Evolutionary conservation across 2,329 filamentous ascomycete species (phyloP).

Genomic region (Fonsecaea monophora): DNA sequence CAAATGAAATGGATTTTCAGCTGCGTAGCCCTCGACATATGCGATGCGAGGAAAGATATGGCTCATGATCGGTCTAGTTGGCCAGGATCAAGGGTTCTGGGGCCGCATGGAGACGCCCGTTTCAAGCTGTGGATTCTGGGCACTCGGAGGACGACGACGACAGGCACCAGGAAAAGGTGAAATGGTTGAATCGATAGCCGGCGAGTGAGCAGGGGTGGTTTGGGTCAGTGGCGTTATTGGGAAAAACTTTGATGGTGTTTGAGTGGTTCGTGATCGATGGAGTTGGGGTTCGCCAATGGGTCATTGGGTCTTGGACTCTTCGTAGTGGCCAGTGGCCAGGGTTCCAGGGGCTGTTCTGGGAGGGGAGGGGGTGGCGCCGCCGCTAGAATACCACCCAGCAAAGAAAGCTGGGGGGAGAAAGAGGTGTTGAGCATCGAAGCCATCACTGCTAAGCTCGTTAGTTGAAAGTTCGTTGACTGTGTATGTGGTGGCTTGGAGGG

Average conservation of each 20-base stretch:
- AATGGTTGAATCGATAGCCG: constrained; percentile 2
- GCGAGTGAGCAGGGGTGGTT: background rate
- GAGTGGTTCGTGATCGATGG: constrained; percentile 17
- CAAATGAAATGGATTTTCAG: constrained; percentile 27
- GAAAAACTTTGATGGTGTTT: constrained; percentile 21
- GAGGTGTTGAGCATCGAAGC: background rate
- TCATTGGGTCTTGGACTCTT: background rate
- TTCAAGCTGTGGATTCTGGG: constrained; percentile 27
- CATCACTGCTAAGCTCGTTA: background rate
- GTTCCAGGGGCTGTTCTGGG: background rate
- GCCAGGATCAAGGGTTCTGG: constrained; percentile 21
- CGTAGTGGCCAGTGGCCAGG: background rate
- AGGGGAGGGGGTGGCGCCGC: background rate
- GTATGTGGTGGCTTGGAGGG: background rate
- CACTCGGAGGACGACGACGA: constrained; percentile 15
- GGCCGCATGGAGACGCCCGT: constrained; percentile 26
- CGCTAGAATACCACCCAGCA: background rate
- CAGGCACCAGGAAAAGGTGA: constrained; percentile 1
- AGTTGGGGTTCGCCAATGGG: background rate
- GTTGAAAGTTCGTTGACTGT: background rate
- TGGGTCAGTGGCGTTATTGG: constrained; percentile 21
- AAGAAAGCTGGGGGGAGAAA: background rate
- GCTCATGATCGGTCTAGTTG: constrained; percentile 14
- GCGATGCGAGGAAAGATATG: constrained; percentile 23
- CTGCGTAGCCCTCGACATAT: constrained; percentile 24